A percentile compares a stretch with the other conserved stretches of the same genome.
phyloP scores from a whole-genome alignment of 495 filamentous ascomycete genomes.

The Xylaria flabelliformis region DNA sequence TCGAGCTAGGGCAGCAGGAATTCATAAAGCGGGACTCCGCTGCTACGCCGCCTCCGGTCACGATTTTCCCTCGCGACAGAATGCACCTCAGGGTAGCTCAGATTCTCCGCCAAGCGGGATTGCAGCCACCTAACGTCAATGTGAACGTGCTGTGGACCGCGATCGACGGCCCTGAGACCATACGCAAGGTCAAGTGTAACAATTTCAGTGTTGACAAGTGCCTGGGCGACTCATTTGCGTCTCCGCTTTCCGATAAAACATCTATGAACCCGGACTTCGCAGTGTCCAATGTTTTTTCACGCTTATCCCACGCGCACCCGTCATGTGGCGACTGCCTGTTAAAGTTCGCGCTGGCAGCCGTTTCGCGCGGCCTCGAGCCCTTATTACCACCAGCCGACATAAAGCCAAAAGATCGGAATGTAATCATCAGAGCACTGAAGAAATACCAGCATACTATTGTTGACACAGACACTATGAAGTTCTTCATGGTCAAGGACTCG shows the following conservation, averaged over 20 bases:
- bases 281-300: constrained; percentile 47
- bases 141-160: constrained; percentile 52
- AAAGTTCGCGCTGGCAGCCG: constrained; percentile 46
- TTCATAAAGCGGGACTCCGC: constrained; percentile 31
- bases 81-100: constrained; percentile 46
- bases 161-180: constrained; percentile 48
- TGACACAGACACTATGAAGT: constrained; percentile 48
- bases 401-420: constrained; percentile 40
- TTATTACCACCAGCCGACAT: constrained; percentile 38
- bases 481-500: constrained; percentile 54
- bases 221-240: constrained; percentile 49
- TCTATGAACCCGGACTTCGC: constrained; percentile 45
- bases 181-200: constrained; percentile 47
- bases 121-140: constrained; percentile 49
- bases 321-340: constrained; percentile 51
- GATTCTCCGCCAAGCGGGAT: constrained; percentile 43
- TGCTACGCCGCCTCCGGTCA: constrained; percentile 37
- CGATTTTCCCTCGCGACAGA: constrained; percentile 35
- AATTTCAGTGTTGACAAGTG: constrained; percentile 50
- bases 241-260: constrained; percentile 40
- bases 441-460: constrained; percentile 51
- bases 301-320: constrained; percentile 44
- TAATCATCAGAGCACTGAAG: constrained; percentile 47
- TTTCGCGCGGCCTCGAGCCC: constrained; percentile 42
- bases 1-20: constrained; percentile 42